Percentiles rank a stretch among this genome's conserved stretches.
Evolutionary conservation across 1,284 basidiomycete genomes (phyloP).

Genomic region (Trichosporon sp.): DNA sequence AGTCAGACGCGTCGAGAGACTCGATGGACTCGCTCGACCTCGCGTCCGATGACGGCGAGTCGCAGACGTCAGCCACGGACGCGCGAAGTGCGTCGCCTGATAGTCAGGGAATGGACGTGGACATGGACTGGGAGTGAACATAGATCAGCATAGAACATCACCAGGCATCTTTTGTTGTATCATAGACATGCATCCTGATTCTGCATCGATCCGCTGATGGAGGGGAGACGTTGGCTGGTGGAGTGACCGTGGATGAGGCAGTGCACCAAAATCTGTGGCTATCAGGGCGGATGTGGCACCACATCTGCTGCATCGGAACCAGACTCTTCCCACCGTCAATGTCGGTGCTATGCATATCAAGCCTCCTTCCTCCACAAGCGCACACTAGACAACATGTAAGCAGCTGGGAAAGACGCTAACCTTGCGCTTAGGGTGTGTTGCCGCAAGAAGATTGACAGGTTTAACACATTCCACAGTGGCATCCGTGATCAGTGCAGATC

Average conservation of each 20-base stretch:
- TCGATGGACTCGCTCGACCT: slow-evolving; percentile 12
- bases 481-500: too few species aligned
- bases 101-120: not conserved
- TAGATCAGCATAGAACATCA: not conserved
- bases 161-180: not conserved
- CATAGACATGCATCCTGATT: not conserved
- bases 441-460: too few species aligned
- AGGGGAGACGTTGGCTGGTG: too few species aligned
- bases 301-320: too few species aligned
- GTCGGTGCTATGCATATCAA: too few species aligned
- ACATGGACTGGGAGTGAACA: not conserved
- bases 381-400: too few species aligned
- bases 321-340: too few species aligned
- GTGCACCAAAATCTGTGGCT: not conserved
- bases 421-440: too few species aligned
- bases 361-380: too few species aligned
- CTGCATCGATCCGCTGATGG: not conserved
- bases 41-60: not conserved
- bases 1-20: not conserved
- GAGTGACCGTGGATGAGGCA: too few species aligned
- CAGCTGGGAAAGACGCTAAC: too few species aligned
- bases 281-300: not conserved
- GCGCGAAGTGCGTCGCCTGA: not conserved
- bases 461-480: too few species aligned
- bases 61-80: not conserved